Percentiles rank a stretch among this genome's conserved stretches.
Conservation (phyloP, 2,329 filamentous ascomycete genomes). For the Neobulgaria alba region DNA sequence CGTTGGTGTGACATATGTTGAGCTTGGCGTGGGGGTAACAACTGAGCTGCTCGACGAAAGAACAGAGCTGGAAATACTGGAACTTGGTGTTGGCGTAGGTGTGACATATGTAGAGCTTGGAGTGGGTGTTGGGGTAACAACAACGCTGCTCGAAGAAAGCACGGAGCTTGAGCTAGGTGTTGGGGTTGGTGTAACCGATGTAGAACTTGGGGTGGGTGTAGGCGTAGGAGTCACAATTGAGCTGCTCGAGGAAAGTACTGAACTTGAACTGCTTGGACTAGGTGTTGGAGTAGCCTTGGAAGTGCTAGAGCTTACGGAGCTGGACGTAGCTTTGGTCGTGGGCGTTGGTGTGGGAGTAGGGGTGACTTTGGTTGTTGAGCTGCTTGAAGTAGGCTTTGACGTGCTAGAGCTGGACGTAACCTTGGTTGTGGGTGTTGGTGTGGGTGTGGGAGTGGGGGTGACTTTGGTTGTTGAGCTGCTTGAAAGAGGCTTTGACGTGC, state of each 20-base stretch:
- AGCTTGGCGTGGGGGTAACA: constrained; percentile 30
- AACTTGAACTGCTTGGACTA: neutral
- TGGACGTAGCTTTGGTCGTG: constrained; percentile 1
- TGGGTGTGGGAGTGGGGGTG: no score
- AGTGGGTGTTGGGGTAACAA: constrained; percentile 22
- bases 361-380: neutral
- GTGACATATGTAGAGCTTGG: constrained; percentile 17
- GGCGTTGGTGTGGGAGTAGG: neutral
- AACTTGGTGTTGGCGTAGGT: constrained; percentile 11
- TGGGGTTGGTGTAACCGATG: constrained; percentile 1
- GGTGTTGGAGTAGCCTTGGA: neutral
- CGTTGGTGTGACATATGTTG: constrained; percentile 16
- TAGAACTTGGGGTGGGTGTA: no score
- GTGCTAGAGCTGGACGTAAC: constrained; percentile 5
- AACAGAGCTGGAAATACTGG: constrained; percentile 2
- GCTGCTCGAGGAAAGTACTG: neutral
- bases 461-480: constrained; percentile 1
- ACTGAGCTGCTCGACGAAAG: constrained; percentile 25
- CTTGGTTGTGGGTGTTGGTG: no score
- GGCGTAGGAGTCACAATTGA: constrained; percentile 6
- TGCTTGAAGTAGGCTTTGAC: constrained; percentile 1
- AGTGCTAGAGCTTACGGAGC: neutral
- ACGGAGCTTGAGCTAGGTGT: no score
- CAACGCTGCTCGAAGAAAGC: constrained; percentile 2
- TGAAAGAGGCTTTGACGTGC: neutral